Percentiles rank a stretch among this genome's conserved stretches.
These are phyloP conservation scores for Primulina eburnea DNA, from an alignment of 257 asterid species.

Conservation along the genomic window DNA sequence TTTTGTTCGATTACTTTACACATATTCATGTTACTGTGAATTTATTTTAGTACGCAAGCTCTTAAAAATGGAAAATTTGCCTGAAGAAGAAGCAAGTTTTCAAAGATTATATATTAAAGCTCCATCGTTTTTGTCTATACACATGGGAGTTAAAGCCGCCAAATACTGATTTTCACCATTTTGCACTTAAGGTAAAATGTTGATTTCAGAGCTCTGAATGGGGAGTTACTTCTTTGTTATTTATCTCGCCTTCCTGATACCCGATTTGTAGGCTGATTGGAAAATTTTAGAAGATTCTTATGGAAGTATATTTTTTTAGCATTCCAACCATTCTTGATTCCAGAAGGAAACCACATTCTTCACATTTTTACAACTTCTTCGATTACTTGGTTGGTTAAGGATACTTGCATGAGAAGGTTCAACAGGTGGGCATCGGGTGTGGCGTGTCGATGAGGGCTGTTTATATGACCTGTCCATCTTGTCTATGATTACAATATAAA, in stretches of 20 bases:
- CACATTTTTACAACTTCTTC: constrained; percentile 87
- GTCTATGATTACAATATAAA: neutral
- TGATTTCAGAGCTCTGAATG: constrained; percentile 17
- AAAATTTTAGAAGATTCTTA: constrained; percentile 60
- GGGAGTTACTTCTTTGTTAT: neutral
- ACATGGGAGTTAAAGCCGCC: constrained; percentile 90
- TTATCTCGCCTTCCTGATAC: neutral
- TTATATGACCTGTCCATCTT: neutral
- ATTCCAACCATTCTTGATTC: constrained; percentile 95
- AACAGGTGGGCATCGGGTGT: neutral
- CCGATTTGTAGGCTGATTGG: constrained; percentile 72
- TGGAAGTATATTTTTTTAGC: constrained; percentile 93
- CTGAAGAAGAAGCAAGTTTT: constrained; percentile 85
- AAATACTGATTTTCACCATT: constrained; percentile 93
- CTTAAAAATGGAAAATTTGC: constrained; percentile 67
- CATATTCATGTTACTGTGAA: constrained; percentile 13
- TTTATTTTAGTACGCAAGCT: constrained; percentile 61
- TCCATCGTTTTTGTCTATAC: constrained; percentile 94
- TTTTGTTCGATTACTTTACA: neutral
- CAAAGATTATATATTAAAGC: constrained; percentile 89
- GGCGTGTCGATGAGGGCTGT: neutral
- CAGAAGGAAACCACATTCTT: constrained; percentile 92
- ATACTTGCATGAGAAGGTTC: constrained; percentile 56
- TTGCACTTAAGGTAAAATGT: constrained; percentile 68
- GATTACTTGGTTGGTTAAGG: constrained; percentile 87